phyloP scores from a whole-genome alignment of 2,329 filamentous ascomycete species.

The Verticillium longisporum region DNA sequence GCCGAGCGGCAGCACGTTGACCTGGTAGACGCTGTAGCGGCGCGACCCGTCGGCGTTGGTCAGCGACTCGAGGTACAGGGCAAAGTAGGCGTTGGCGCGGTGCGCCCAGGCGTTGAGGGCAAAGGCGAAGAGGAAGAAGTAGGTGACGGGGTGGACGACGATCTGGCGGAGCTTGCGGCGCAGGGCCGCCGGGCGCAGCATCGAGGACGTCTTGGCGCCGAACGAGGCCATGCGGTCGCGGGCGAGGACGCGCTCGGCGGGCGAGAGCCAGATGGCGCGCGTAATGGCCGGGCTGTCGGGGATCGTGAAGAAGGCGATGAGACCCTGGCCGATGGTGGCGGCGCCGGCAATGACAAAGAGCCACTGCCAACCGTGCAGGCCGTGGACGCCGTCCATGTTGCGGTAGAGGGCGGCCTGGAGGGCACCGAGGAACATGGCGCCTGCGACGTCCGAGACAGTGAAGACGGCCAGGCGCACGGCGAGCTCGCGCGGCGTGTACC shows the following conservation, averaged over 20 bases:
- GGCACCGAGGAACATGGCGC: constrained; percentile 35
- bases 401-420: constrained; percentile 34
- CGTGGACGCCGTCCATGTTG: constrained; percentile 30
- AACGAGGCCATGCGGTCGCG: constrained; percentile 18
- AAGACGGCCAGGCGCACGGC: constrained; percentile 33
- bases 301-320: constrained; percentile 31
- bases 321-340: constrained; percentile 32
- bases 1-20: constrained; percentile 22
- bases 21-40: constrained; percentile 21
- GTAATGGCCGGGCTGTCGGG: constrained; percentile 22
- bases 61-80: constrained; percentile 24
- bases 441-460: constrained; percentile 34
- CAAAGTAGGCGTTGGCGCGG: constrained; percentile 24
- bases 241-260: constrained; percentile 18
- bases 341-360: constrained; percentile 36
- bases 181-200: constrained; percentile 17
- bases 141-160: constrained; percentile 21
- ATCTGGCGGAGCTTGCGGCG: constrained; percentile 18
- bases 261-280: constrained; percentile 20
- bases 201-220: constrained; percentile 20
- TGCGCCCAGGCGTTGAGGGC: constrained; percentile 21
- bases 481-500: constrained; percentile 38
- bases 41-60: constrained; percentile 16
- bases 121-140: constrained; percentile 22
- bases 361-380: constrained; percentile 37